These are phyloP conservation scores for Penicillium flavigenum DNA, from an alignment of 495 filamentous ascomycete species.

Conservation along the genomic window DNA sequence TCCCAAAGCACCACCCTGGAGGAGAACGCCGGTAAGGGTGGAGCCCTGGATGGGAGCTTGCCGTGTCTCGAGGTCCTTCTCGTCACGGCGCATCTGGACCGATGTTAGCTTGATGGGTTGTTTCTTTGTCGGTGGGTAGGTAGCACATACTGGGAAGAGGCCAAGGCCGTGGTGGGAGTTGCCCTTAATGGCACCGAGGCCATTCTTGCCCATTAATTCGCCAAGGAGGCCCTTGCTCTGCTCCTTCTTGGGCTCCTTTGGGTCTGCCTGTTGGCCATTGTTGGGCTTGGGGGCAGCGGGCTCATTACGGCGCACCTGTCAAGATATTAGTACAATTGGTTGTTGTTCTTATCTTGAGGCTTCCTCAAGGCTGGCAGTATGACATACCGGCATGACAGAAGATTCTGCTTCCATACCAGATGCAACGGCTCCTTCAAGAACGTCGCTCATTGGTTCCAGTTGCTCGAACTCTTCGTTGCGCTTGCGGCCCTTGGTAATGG, in stretches of 20 bases:
- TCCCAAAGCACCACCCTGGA: conserved; percentile 21
- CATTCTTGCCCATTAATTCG: conserved; percentile 16
- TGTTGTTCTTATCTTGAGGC: no score
- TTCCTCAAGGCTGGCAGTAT: no score
- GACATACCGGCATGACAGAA: conserved; percentile 6
- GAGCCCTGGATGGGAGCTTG: conserved; percentile 26
- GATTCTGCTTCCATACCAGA: background rate
- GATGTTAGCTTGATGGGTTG: conserved; percentile 6
- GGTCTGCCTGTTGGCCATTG: background rate
- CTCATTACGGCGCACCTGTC: conserved; percentile 5
- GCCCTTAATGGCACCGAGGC: conserved; percentile 22
- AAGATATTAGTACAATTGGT: background rate
- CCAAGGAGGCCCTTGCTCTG: conserved; percentile 8
- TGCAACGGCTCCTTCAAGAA: conserved; percentile 6
- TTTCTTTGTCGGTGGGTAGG: background rate
- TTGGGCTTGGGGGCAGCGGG: background rate
- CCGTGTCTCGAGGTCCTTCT: conserved; percentile 14
- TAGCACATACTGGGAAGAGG: conserved; percentile 21
- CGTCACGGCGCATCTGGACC: conserved; percentile 25
- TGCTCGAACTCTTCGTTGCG: background rate
- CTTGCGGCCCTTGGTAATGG: conserved; percentile 9
- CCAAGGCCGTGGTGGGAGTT: conserved; percentile 28
- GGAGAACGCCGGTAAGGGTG: conserved; percentile 20
- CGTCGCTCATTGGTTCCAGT: background rate
- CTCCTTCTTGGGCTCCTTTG: background rate